A percentile compares a stretch with the other conserved stretches of the same genome.
phyloP scores from a whole-genome alignment of 1,139 yeast species.

The Yamadazyma atlantica region DNA sequence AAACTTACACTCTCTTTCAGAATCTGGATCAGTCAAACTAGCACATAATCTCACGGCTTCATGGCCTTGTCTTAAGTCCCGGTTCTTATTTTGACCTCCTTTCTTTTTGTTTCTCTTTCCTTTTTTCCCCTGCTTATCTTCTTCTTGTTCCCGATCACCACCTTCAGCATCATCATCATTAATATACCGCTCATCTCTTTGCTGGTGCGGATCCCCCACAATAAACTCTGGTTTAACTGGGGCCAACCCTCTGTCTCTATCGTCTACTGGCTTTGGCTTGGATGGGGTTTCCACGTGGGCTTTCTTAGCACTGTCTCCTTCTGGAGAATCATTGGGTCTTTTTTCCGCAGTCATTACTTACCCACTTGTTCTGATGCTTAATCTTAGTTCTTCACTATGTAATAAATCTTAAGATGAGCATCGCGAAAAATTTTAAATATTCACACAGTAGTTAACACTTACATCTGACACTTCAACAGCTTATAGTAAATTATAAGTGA shows the following conservation, averaged over 20 bases:
- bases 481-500: no score
- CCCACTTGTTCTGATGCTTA: no score
- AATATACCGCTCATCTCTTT: conserved; percentile 37
- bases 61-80: conserved; percentile 72
- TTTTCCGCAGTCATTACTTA: neutral
- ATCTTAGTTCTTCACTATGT: no score
- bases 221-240: conserved; percentile 63
- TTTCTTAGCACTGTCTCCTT: conserved; percentile 6
- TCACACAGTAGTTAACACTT: no score
- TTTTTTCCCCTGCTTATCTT: conserved; percentile 20
- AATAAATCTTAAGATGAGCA: no score
- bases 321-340: neutral
- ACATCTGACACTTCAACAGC: no score
- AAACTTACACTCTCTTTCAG: conserved; percentile 53
- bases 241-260: conserved; percentile 53
- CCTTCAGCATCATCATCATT: conserved; percentile 52
- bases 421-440: neutral
- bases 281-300: conserved; percentile 2
- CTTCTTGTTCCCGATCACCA: conserved; percentile 30
- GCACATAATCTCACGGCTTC: conserved; percentile 72
- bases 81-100: conserved; percentile 87
- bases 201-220: conserved; percentile 26
- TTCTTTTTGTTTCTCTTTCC: conserved; percentile 55
- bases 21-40: conserved; percentile 53
- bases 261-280: neutral